These are phyloP conservation scores for Cercospora sp. DNA, from an alignment of 2,329 filamentous ascomycete genomes.

Conservation along the genomic window DNA sequence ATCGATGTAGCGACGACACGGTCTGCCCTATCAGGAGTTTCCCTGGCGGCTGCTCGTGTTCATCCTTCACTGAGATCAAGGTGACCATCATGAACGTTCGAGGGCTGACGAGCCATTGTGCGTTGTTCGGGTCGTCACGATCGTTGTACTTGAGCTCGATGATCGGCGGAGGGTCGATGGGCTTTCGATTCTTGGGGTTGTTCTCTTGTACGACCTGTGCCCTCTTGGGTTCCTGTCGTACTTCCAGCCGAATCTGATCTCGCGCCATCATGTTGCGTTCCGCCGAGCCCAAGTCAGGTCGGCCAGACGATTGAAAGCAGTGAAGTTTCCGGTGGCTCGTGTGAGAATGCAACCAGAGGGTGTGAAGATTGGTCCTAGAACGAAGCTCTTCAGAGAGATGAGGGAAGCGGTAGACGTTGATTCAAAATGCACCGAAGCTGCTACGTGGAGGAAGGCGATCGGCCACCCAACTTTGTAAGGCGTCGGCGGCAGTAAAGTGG, in stretches of 20 bases:
- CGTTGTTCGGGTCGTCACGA: conserved; percentile 48
- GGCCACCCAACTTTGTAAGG: neutral
- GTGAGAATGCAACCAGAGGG: conserved; percentile 14
- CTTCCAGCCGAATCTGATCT: conserved; percentile 19
- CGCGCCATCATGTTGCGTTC: conserved; percentile 50
- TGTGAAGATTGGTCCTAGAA: neutral
- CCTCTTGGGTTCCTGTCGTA: conserved; percentile 28
- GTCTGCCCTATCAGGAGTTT: conserved; percentile 60
- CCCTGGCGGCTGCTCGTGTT: conserved; percentile 24
- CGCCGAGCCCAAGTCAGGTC: conserved; percentile 1
- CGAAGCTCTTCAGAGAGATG: neutral
- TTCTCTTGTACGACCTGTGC: conserved; percentile 32
- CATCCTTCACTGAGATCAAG: conserved; percentile 44
- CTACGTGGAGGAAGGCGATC: neutral
- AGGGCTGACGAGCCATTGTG: conserved; percentile 63
- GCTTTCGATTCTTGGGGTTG: conserved; percentile 60
- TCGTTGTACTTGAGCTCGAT: conserved; percentile 64
- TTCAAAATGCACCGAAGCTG: conserved; percentile 10
- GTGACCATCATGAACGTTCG: conserved; percentile 64
- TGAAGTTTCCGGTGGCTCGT: neutral
- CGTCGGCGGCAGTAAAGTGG: neutral
- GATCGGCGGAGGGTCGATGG: conserved; percentile 84
- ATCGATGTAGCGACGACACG: conserved; percentile 76
- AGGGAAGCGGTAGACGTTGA: conserved; percentile 10
- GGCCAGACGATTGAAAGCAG: conserved; percentile 12